These are phyloP conservation scores for Peronospora belbahrii DNA, from an alignment of 352 stramenopile genomes.

Conservation along the genomic window DNA sequence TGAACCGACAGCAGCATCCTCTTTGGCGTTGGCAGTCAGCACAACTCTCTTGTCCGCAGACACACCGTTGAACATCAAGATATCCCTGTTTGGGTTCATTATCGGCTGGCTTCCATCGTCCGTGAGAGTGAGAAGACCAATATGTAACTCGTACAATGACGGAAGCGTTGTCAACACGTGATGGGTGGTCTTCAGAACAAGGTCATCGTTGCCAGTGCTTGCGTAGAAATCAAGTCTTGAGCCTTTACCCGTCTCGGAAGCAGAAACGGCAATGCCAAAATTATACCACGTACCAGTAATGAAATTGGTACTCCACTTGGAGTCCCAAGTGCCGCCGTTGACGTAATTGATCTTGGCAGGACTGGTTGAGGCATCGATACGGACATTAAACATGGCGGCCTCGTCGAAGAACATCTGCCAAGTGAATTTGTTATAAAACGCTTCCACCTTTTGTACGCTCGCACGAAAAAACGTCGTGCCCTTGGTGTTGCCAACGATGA, in stretches of 20 bases:
- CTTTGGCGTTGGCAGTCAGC: background rate
- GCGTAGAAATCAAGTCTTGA: constrained; percentile 3
- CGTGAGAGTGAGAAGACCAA: constrained; percentile 8
- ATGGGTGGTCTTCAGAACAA: background rate
- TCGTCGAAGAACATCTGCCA: constrained; percentile 8
- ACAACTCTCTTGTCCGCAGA: constrained; percentile 7
- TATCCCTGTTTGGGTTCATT: constrained; percentile 14
- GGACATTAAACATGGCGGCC: constrained; percentile 6
- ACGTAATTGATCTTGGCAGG: constrained; percentile 6
- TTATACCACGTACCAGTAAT: constrained; percentile 10
- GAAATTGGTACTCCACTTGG: constrained; percentile 9
- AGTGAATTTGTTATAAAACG: constrained; percentile 1
- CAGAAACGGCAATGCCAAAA: constrained; percentile 1
- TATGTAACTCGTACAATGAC: background rate
- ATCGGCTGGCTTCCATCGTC: constrained; percentile 7
- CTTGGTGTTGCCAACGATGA: background rate
- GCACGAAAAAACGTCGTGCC: constrained; percentile 7
- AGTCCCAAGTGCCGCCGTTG: constrained; percentile 9
- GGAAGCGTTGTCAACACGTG: background rate
- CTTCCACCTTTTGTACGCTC: constrained; percentile 7
- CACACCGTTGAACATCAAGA: constrained; percentile 13
- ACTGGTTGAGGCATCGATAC: background rate
- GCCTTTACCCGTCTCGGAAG: background rate
- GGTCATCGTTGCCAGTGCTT: constrained; percentile 4
- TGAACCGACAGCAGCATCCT: background rate